Base-by-base conservation (phyloP, 129 eudicot genomes). In the Pseudognaphalium luteoalbum region DNA sequence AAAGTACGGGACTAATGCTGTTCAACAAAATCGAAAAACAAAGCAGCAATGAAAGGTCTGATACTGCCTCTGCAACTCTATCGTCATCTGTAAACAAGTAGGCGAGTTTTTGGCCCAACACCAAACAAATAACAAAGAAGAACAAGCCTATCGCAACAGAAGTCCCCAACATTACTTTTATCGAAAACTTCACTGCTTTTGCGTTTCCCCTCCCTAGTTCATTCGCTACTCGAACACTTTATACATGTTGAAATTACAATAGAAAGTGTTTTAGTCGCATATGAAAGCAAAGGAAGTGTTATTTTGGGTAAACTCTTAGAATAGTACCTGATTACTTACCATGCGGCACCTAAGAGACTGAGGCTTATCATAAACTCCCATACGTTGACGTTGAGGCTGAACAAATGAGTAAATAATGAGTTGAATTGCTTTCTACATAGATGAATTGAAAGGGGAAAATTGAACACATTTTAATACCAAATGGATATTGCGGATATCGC, bases 181-280 rank as follows among this genome's bases (percentile, higher is more conserved):
- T 88, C 0, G 98, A 81, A 74, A 92, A 92, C 73, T 80, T 88
- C 3, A 85, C 89, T 41, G 92, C 96, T 66, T 90, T 83, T 19
- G 89, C 94, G 37, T 90, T 84, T 59, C 98, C 98, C 79, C 86
- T 83, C 21, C 98, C 98, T 10, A 90, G 83, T 75, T 92, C 98
- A 76, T 92, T 92, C 29, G 98, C 85, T 82, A 92, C 90, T 41
- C 98, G 87, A 1, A 92, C 98, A 70, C 98, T 92, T 64, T 17
- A 20, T 39, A 33, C 56, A 61, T 70, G 41, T 78, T 62, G 28
- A 71, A 61, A 57, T 78, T 50, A 61, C 67, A 79, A 56, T 61
- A 6, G 15, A 57, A 56, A 60, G 61, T 8, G 16, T 35, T 58
- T 77, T 14, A 71, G 72, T 47, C 82, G 60, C 52, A 61, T 32